These are phyloP conservation scores for Pseudozyma sp. DNA, from an alignment of 1,284 basidiomycete species.

Conservation along the genomic window DNA sequence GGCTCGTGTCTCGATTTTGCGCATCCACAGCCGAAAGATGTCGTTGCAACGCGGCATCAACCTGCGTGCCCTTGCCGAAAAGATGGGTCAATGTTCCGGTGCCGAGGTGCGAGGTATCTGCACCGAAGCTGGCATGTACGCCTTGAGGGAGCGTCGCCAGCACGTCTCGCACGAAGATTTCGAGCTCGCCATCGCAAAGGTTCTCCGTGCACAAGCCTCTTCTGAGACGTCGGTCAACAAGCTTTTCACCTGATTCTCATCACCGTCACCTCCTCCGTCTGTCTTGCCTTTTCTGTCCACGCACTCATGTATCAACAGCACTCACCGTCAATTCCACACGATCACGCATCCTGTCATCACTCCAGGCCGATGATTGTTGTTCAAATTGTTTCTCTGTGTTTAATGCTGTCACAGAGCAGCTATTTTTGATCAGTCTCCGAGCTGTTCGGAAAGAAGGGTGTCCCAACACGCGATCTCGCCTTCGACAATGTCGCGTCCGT, in stretches of 20 bases:
- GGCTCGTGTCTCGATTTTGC: conserved; percentile 93
- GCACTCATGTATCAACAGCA: conserved; percentile 41
- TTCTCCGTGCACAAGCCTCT: conserved; percentile 71
- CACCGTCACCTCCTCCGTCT: not conserved
- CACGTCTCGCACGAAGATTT: conserved; percentile 98
- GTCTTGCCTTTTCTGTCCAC: conserved; percentile 8
- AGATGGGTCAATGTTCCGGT: conserved; percentile 99
- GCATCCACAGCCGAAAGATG: conserved; percentile 99
- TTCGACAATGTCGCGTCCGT: conserved; percentile 20
- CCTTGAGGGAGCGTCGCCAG: conserved; percentile 90
- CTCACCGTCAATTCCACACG: conserved; percentile 15
- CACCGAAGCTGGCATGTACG: conserved; percentile 99
- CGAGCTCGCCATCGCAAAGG: conserved; percentile 95
- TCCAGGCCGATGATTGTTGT: not conserved
- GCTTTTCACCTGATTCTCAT: conserved; percentile 68
- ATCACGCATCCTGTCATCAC: conserved; percentile 4
- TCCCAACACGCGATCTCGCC: conserved; percentile 41
- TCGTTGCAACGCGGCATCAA: conserved; percentile 97
- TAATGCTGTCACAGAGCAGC: no score
- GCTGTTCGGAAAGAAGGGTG: conserved; percentile 25
- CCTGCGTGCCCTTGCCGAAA: conserved; percentile 90
- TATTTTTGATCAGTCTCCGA: not conserved
- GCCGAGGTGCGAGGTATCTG: conserved; percentile 98
- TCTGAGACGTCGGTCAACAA: conserved; percentile 68
- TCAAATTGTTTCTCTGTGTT: not conserved